phyloP scores from a whole-genome alignment of 148 eudicot species.

The Selenicereus undatus region DNA sequence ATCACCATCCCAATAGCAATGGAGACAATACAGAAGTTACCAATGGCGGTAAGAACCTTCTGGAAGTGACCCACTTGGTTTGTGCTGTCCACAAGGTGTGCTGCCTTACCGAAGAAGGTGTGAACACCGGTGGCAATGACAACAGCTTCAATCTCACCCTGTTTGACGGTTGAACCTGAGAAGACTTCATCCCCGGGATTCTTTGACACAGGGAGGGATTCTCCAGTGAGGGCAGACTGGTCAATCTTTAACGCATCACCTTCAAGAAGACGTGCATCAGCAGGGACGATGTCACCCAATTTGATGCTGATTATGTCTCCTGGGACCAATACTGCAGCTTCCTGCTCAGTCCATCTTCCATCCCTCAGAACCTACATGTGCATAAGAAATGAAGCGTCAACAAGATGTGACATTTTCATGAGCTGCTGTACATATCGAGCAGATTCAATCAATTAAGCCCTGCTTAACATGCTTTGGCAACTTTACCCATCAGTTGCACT shows the following conservation, averaged over 20 bases:
- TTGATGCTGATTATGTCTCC: constrained; percentile 95
- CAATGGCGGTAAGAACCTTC: constrained; percentile 87
- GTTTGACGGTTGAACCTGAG: constrained; percentile 96
- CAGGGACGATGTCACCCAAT: constrained; percentile 88
- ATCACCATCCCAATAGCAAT: constrained; percentile 78
- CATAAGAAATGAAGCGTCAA: neutral
- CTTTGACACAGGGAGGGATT: constrained; percentile 89
- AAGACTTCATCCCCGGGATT: constrained; percentile 75
- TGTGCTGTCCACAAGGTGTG: constrained; percentile 97
- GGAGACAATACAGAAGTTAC: constrained; percentile 91
- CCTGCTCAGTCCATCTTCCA: constrained; percentile 83
- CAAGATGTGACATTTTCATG: neutral
- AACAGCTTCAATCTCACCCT: constrained; percentile 90
- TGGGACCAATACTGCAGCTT: constrained; percentile 80
- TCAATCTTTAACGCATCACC: constrained; percentile 94
- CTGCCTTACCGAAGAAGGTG: constrained; percentile 98
- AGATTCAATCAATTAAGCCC: neutral
- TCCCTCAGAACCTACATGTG: constrained; percentile 65
- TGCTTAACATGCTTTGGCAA: neutral
- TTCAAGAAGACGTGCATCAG: constrained; percentile 97
- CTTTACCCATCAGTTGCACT: neutral
- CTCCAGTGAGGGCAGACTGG: constrained; percentile 97
- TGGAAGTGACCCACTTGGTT: constrained; percentile 99
- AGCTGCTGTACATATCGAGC: neutral
- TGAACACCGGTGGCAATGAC: constrained; percentile 99